Percentiles rank a stretch among this genome's conserved stretches.
phyloP scores from a whole-genome alignment of 352 stramenopile species.

The Albugo laibachii region DNA sequence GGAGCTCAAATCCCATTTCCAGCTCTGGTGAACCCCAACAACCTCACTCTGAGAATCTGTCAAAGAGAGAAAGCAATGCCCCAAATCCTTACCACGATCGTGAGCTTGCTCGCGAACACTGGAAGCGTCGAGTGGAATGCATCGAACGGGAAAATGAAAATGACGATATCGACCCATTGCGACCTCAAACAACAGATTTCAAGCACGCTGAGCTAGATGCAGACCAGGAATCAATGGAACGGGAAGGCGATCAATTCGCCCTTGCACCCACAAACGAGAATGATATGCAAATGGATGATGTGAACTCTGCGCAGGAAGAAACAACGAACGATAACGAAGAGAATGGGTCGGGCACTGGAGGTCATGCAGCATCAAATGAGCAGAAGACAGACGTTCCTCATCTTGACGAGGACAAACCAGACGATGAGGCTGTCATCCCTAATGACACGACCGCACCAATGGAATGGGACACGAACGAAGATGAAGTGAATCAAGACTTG shows the following conservation, averaged over 20 bases:
- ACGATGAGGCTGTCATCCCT: too few relatives aligned
- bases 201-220: constrained; percentile 6
- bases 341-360: constrained; percentile 13
- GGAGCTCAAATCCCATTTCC: constrained; percentile 3
- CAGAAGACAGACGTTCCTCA: constrained; percentile 1
- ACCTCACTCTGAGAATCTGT: constrained; percentile 50
- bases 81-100: constrained; percentile 92
- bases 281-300: constrained; percentile 24
- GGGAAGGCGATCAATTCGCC: constrained; percentile 39
- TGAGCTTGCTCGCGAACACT: constrained; percentile 92
- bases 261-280: constrained; percentile 45
- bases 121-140: constrained; percentile 91
- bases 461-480: constrained; percentile 14
- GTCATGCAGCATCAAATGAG: constrained; percentile 35
- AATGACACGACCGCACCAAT: too few relatives aligned
- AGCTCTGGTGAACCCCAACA: constrained; percentile 16
- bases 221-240: constrained; percentile 39
- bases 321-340: constrained; percentile 32
- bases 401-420: constrained; percentile 20
- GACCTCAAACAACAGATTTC: not conserved
- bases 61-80: constrained; percentile 45
- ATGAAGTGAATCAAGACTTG: constrained; percentile 6
- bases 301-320: constrained; percentile 23
- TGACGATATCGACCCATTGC: not conserved
- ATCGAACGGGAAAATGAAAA: constrained; percentile 20